Percentiles rank a stretch among this genome's conserved stretches.
phyloP scores from a whole-genome alignment of 148 eudicot species.

The Spergularia marina region DNA sequence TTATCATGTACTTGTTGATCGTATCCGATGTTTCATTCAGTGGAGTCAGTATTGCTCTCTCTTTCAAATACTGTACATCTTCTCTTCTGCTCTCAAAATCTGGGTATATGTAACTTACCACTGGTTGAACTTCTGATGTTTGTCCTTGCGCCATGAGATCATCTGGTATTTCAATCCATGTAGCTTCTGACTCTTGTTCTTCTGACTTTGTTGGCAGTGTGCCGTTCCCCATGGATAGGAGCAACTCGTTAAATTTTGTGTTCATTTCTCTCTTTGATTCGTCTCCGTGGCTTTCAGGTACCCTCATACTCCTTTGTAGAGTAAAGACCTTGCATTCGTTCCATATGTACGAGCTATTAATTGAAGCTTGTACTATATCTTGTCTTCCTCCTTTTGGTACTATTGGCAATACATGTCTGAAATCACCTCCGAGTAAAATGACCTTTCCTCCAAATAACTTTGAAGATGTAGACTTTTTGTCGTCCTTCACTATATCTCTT shows the following conservation, averaged over 20 bases:
- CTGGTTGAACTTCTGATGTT: neutral
- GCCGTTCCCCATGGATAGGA: constrained; percentile 7
- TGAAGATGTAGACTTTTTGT: neutral
- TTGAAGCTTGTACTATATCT: neutral
- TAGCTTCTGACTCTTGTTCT: neutral
- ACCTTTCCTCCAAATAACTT: constrained; percentile 17
- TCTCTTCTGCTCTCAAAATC: neutral
- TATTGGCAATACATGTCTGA: constrained; percentile 13
- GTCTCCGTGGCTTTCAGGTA: neutral
- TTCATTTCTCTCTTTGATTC: neutral
- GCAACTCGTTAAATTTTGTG: constrained; percentile 10
- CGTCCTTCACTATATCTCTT: neutral
- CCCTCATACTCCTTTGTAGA: neutral
- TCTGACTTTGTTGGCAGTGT: neutral
- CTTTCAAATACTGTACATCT: neutral
- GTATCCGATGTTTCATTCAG: neutral
- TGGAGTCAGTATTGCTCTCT: constrained; percentile 12
- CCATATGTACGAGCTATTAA: constrained; percentile 8
- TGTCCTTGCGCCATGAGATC: neutral
- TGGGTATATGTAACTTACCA: neutral
- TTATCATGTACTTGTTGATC: constrained; percentile 16
- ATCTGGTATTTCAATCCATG: constrained; percentile 15
- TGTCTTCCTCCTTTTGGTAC: neutral
- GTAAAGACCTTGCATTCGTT: neutral
- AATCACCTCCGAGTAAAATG: constrained; percentile 10